Evolutionary conservation across 2,329 filamentous ascomycete species (phyloP).

Genomic region (Xylaria sp.): DNA sequence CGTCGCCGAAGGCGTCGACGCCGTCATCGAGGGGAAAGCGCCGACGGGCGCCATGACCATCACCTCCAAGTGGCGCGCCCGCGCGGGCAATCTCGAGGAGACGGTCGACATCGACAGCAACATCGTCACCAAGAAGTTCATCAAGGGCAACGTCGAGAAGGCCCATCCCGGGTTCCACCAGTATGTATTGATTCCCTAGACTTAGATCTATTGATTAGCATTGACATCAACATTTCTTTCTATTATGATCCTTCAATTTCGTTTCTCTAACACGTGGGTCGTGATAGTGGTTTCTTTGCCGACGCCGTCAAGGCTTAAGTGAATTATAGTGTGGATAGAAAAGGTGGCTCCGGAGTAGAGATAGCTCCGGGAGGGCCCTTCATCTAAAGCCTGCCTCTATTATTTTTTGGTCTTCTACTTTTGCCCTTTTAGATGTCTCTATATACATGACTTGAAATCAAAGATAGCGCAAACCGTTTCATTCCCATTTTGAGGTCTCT

Average conservation of each 20-base stretch:
- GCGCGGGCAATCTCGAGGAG: slow-evolving; percentile 41
- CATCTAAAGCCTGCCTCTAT: background rate
- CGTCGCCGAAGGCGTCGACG: slow-evolving; percentile 43
- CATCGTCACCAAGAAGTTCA: slow-evolving; percentile 45
- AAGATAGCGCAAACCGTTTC: slow-evolving; percentile 5
- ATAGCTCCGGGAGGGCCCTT: background rate
- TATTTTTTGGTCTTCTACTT: background rate
- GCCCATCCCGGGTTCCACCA: slow-evolving; percentile 43
- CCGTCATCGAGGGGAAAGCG: slow-evolving; percentile 43
- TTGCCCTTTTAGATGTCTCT: background rate
- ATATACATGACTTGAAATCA: slow-evolving; percentile 3
- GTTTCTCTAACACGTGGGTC: slow-evolving; percentile 10
- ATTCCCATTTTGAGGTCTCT: slow-evolving; percentile 1
- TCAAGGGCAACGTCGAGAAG: slow-evolving; percentile 49
- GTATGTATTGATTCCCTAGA: background rate
- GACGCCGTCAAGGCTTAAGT: slow-evolving; percentile 32
- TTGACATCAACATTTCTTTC: background rate
- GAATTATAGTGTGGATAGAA: background rate
- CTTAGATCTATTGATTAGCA: background rate
- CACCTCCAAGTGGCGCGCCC: slow-evolving; percentile 38
- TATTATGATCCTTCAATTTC: background rate
- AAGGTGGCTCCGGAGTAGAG: too few species aligned
- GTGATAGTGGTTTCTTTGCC: slow-evolving; percentile 33
- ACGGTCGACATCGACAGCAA: slow-evolving; percentile 46
- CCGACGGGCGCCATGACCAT: slow-evolving; percentile 44